Percentiles rank a stretch among this genome's conserved stretches.
Evolutionary conservation across 163 green algal species (phyloP).

Genomic region (Chlorella variabilis): DNA sequence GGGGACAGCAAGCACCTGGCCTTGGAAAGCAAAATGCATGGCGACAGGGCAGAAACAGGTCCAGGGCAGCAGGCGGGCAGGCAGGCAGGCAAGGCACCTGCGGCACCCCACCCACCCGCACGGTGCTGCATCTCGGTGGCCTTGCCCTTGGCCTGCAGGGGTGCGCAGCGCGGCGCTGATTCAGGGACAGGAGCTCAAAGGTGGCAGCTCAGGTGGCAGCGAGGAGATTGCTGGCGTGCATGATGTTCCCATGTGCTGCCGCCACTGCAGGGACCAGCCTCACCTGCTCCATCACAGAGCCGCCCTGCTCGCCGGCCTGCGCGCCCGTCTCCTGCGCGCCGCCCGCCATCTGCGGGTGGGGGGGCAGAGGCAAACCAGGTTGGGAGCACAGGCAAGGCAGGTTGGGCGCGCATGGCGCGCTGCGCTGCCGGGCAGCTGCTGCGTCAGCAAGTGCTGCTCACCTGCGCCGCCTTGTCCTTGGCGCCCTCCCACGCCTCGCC

Average conservation of each 20-base stretch:
- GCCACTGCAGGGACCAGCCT: too few species aligned
- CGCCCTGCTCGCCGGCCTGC: neutral
- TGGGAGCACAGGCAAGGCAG: too few species aligned
- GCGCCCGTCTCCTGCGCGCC: constrained; percentile 1
- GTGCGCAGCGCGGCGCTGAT: neutral
- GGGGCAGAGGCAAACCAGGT: neutral
- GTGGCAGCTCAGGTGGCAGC: too few species aligned
- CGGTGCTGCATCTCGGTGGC: constrained; percentile 21
- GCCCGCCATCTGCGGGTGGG: constrained; percentile 5
- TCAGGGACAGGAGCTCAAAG: too few species aligned
- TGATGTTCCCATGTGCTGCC: too few species aligned
- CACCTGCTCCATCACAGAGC: neutral
- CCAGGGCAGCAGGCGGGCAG: neutral
- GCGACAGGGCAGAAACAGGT: too few species aligned
- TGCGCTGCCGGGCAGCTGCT: too few species aligned
- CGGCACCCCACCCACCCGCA: neutral
- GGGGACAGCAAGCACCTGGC: too few species aligned
- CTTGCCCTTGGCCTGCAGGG: constrained; percentile 6
- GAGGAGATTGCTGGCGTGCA: too few species aligned
- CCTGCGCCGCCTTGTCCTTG: neutral
- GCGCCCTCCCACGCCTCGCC: neutral
- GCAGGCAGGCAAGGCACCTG: neutral
- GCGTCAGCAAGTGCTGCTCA: neutral
- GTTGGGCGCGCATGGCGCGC: neutral
- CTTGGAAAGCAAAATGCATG: too few species aligned